Evolutionary conservation across 2,329 filamentous ascomycete genomes (phyloP).

Genomic region (Colletotrichum acutatum): DNA sequence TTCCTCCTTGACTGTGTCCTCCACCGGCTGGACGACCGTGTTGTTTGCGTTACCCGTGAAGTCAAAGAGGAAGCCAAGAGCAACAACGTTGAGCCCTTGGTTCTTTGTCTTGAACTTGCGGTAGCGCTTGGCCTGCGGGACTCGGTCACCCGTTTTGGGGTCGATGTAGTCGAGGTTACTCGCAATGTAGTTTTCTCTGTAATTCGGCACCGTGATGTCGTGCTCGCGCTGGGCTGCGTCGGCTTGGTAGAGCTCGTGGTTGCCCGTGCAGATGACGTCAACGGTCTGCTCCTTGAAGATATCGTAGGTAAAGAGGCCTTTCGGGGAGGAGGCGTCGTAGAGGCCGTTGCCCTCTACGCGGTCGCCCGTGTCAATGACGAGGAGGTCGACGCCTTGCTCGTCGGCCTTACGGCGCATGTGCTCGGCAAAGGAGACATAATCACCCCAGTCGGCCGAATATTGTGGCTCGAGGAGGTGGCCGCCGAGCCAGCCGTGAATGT

Average conservation of each 20-base stretch:
- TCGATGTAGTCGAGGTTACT: slow-evolving; percentile 93
- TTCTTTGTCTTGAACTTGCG: slow-evolving; percentile 94
- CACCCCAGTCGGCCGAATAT: slow-evolving; percentile 96
- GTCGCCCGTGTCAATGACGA: slow-evolving; percentile 97
- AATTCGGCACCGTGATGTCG: slow-evolving; percentile 83
- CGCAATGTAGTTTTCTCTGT: slow-evolving; percentile 82
- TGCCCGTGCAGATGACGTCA: slow-evolving; percentile 88
- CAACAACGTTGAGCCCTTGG: slow-evolving; percentile 82
- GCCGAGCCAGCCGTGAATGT: slow-evolving; percentile 95
- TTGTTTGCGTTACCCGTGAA: slow-evolving; percentile 94
- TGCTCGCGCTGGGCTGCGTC: slow-evolving; percentile 84
- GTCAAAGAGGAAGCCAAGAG: slow-evolving; percentile 95
- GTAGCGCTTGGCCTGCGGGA: slow-evolving; percentile 84
- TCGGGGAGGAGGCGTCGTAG: slow-evolving; percentile 89
- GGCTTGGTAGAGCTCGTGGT: slow-evolving; percentile 92
- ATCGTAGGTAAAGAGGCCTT: slow-evolving; percentile 88
- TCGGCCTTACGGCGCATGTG: slow-evolving; percentile 86
- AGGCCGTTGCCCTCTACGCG: slow-evolving; percentile 94
- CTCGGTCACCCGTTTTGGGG: slow-evolving; percentile 74
- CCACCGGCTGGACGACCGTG: slow-evolving; percentile 83
- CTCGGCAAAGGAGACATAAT: slow-evolving; percentile 92
- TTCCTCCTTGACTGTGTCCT: slow-evolving; percentile 80
- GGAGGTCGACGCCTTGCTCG: slow-evolving; percentile 80
- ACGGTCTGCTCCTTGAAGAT: slow-evolving; percentile 86
- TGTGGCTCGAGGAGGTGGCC: slow-evolving; percentile 95